These are phyloP conservation scores for Candolleomyces eurysporus DNA, from an alignment of 768 basidiomycete species.

Conservation along the genomic window DNA sequence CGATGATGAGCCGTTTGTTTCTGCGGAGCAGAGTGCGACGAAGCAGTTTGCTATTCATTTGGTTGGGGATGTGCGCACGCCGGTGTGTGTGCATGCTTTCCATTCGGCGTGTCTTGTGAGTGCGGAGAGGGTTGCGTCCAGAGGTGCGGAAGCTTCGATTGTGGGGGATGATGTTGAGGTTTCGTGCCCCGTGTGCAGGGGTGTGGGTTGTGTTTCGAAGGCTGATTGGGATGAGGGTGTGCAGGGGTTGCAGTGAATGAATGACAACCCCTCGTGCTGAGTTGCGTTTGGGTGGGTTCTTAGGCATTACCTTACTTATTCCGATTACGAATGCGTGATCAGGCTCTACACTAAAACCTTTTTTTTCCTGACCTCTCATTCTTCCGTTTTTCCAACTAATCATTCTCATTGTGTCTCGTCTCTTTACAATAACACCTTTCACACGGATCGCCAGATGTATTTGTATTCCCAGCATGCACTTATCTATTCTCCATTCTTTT, in stretches of 20 bases:
- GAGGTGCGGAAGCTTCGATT: constrained; percentile 48
- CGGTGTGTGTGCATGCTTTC: constrained; percentile 65
- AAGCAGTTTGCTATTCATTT: constrained; percentile 39
- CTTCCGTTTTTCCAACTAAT: no score
- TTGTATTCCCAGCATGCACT: no score
- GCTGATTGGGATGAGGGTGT: constrained; percentile 59
- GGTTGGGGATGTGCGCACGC: constrained; percentile 17
- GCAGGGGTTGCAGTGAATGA: constrained; percentile 16
- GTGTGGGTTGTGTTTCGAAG: constrained; percentile 55
- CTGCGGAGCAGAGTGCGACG: constrained; percentile 23
- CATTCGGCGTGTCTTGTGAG: constrained; percentile 73
- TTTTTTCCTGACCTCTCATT: no score
- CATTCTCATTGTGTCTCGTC: no score
- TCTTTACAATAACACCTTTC: no score
- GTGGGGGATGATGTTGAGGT: constrained; percentile 53
- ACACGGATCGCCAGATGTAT: no score
- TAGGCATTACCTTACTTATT: neutral
- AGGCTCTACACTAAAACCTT: no score
- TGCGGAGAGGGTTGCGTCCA: constrained; percentile 62
- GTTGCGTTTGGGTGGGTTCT: neutral
- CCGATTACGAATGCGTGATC: neutral
- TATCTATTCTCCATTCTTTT: no score
- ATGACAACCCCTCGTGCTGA: neutral
- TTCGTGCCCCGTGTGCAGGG: constrained; percentile 72
- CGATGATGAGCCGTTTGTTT: constrained; percentile 64